phyloP scores from a whole-genome alignment of 352 stramenopile genomes.

The Phytophthora palmivora region DNA sequence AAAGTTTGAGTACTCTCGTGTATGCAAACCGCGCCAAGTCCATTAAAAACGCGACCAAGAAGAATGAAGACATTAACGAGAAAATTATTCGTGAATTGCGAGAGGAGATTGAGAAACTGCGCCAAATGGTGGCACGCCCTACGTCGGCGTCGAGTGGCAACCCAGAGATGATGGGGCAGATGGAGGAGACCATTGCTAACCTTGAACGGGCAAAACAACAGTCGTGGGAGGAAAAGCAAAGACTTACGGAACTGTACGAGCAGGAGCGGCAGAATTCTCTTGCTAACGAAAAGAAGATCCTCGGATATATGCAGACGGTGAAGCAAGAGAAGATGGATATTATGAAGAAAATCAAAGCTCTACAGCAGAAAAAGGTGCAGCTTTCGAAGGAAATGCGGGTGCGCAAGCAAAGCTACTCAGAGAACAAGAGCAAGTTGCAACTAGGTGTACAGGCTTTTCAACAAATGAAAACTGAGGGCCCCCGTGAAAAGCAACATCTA shows the following conservation, averaged over 20 bases:
- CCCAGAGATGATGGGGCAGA: constrained; percentile 70
- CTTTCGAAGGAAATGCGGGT: constrained; percentile 78
- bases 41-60: constrained; percentile 90
- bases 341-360: constrained; percentile 88
- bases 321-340: constrained; percentile 93
- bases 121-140: constrained; percentile 81
- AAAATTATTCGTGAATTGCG: constrained; percentile 92
- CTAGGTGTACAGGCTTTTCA: constrained; percentile 85
- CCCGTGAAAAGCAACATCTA: constrained; percentile 59
- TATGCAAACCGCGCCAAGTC: constrained; percentile 94
- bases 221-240: constrained; percentile 92
- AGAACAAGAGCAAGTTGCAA: constrained; percentile 79
- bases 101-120: constrained; percentile 92
- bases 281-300: constrained; percentile 82
- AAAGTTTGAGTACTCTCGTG: constrained; percentile 93
- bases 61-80: constrained; percentile 93
- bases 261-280: constrained; percentile 89
- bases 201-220: constrained; percentile 88
- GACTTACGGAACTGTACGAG: constrained; percentile 84
- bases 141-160: constrained; percentile 43
- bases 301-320: constrained; percentile 90
- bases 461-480: constrained; percentile 39
- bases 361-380: constrained; percentile 85
- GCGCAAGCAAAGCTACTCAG: constrained; percentile 76
- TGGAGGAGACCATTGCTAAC: constrained; percentile 89